phyloP scores from a whole-genome alignment of 768 basidiomycete species.

The Wakefieldia striispora region DNA sequence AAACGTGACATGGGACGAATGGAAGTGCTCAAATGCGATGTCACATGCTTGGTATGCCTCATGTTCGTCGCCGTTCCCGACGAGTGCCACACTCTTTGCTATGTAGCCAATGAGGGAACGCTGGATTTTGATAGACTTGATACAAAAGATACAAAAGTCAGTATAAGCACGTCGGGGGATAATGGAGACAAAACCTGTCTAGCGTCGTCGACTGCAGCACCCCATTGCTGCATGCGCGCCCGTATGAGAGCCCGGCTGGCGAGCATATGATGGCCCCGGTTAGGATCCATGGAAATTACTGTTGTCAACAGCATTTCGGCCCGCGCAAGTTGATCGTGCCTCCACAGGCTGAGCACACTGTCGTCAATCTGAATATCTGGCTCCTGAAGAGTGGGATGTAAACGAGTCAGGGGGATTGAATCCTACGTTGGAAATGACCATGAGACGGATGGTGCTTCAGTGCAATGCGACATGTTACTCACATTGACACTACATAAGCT shows the following conservation, averaged over 20 bases:
- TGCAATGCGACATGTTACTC: background rate
- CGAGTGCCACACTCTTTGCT: background rate
- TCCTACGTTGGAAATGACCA: background rate
- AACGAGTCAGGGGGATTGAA: background rate
- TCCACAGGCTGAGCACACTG: constrained; percentile 1
- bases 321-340: background rate
- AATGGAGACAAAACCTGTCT: background rate
- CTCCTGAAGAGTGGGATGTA: background rate
- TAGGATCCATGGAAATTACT: background rate
- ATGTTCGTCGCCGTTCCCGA: background rate
- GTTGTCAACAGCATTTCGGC: background rate
- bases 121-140: background rate
- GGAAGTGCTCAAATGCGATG: too few species aligned
- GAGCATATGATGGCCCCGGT: background rate
- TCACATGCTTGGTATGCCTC: too few species aligned
- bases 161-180: background rate
- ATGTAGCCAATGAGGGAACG: constrained; percentile 4
- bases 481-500: background rate
- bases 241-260: constrained; percentile 1
- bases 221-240: background rate
- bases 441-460: too few species aligned
- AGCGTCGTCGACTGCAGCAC: background rate
- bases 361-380: background rate
- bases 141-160: too few species aligned
- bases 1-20: too few species aligned